A percentile compares a stretch with the other conserved stretches of the same genome.
Conservation (phyloP, 225 moss, liverwort and hornwort genomes). For the Pseudisothecium myosuroides region DNA sequence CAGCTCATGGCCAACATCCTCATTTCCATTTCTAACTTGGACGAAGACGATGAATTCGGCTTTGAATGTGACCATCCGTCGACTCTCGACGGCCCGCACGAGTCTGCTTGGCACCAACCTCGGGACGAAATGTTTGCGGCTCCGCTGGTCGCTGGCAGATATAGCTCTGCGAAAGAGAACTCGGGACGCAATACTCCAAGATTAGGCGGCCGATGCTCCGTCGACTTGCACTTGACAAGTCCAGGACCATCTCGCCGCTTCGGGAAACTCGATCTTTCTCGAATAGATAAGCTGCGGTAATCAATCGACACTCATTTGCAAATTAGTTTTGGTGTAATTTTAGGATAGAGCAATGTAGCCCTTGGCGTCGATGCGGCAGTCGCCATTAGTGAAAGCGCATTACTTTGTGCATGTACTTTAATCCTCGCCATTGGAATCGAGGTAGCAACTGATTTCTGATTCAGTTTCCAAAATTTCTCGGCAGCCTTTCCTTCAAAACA, state of each 20-base stretch:
- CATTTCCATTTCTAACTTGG: constrained; percentile 15
- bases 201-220: constrained; percentile 7
- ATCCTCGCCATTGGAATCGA: not conserved
- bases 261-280: constrained; percentile 27
- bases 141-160: not conserved
- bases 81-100: constrained; percentile 11
- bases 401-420: not conserved
- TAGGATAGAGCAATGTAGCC: not conserved
- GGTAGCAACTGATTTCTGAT: not conserved
- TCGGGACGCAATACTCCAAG: constrained; percentile 29
- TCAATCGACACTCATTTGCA: not conserved
- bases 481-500: not conserved
- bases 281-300: constrained; percentile 7
- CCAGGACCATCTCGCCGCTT: constrained; percentile 23
- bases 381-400: not conserved
- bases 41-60: constrained; percentile 17
- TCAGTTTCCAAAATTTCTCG: not conserved
- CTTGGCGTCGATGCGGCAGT: not conserved
- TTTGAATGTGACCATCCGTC: not conserved
- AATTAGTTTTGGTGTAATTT: not conserved
- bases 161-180: not conserved
- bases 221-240: constrained; percentile 17
- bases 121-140: constrained; percentile 1
- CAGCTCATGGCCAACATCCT: constrained; percentile 39
- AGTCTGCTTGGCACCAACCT: constrained; percentile 32